A percentile compares a stretch with the other conserved stretches of the same genome.
Conservation (phyloP, 2,329 filamentous ascomycete species). For the Aspergillus sp. region DNA sequence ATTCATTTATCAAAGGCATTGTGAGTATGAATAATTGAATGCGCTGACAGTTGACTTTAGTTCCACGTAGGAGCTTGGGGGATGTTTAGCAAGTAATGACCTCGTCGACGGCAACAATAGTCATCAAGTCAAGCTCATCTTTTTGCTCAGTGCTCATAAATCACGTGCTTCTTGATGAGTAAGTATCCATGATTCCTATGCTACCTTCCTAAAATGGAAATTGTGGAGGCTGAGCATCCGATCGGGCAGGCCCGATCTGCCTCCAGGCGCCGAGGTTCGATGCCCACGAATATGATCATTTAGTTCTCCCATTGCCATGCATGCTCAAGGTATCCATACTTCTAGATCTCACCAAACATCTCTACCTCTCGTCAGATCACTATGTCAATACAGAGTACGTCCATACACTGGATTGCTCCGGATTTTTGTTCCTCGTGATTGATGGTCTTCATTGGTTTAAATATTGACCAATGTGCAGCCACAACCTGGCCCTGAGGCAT, state of each 20-base stretch:
- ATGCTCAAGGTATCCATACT: background rate
- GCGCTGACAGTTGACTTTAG: background rate
- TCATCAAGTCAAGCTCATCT: background rate
- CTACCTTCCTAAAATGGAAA: background rate
- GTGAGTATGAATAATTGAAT: slow-evolving; percentile 18
- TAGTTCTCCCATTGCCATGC: no score
- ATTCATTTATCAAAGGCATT: slow-evolving; percentile 68
- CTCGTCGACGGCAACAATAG: background rate
- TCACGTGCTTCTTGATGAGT: background rate
- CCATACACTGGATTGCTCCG: background rate
- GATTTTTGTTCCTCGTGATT: background rate
- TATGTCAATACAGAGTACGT: no score
- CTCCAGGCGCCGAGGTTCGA: background rate
- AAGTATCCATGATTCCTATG: background rate
- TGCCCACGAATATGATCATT: no score
- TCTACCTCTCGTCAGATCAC: background rate
- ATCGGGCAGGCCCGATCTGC: background rate
- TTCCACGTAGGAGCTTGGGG: background rate
- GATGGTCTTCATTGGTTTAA: background rate
- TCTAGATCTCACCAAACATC: background rate
- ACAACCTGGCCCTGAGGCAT: background rate
- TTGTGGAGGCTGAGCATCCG: background rate
- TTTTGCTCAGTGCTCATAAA: background rate
- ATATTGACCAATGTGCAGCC: background rate
- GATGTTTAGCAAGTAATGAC: background rate